These are phyloP conservation scores for Penicillium verhagenii DNA, from an alignment of 495 filamentous ascomycete genomes.

Conservation along the genomic window DNA sequence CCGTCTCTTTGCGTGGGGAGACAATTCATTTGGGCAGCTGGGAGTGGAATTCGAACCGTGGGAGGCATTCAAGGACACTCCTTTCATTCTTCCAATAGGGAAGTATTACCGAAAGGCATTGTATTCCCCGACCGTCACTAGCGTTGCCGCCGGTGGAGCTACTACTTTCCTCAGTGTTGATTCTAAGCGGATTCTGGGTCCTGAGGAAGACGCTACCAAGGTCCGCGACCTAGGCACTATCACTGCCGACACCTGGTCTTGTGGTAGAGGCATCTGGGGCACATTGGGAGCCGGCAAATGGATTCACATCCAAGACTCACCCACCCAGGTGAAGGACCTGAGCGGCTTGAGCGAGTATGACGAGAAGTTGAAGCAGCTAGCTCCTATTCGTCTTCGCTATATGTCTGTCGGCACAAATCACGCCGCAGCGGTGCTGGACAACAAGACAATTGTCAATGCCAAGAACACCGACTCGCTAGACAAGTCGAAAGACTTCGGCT, in stretches of 20 bases:
- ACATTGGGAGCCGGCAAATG: constrained; percentile 82
- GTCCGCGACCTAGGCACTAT: constrained; percentile 49
- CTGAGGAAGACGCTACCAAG: constrained; percentile 39
- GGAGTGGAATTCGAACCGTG: constrained; percentile 68
- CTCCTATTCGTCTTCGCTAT: constrained; percentile 73
- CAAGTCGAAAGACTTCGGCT: constrained; percentile 68
- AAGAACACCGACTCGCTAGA: constrained; percentile 46
- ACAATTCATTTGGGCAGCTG: constrained; percentile 84
- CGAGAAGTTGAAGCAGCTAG: constrained; percentile 60
- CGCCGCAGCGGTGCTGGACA: constrained; percentile 75
- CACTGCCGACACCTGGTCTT: constrained; percentile 79
- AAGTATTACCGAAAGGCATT: constrained; percentile 66
- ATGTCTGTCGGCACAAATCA: constrained; percentile 78
- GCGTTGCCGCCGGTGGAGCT: constrained; percentile 77
- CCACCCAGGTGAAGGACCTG: constrained; percentile 78
- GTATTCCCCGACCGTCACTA: constrained; percentile 60
- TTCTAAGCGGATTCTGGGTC: constrained; percentile 55
- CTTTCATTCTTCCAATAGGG: constrained; percentile 63
- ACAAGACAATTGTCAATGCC: constrained; percentile 60
- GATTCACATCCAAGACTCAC: constrained; percentile 79
- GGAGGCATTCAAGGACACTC: constrained; percentile 62
- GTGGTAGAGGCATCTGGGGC: constrained; percentile 81
- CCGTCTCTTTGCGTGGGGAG: constrained; percentile 82
- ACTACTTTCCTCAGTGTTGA: constrained; percentile 88
- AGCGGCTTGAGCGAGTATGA: constrained; percentile 84